Evolutionary conservation across 176 grass and related monocot genomes (phyloP), one percentile per base, ranked within the genome.

Genomic region (Ensete glaucum): DNA sequence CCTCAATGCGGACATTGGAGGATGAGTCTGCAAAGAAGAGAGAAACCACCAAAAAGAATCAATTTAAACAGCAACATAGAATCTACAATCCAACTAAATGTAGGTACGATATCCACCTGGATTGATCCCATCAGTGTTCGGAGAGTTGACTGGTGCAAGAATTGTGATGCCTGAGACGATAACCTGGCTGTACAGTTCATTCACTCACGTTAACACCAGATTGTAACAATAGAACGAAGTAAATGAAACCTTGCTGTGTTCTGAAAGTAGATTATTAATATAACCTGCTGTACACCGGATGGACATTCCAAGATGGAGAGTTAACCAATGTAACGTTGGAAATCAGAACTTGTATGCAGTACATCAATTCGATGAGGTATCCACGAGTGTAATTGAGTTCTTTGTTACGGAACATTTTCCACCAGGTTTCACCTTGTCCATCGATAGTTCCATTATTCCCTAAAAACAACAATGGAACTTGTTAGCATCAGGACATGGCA

Each of bases 91-190:
- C 0, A 67, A 67, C 9, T 17, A 60, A 4, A 60, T 17, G 57
- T 60, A 7, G 57, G 9, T 17, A 60, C 9, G 9, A 17, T 17
- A 82, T 69, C 53, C 83, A 94, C 95, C 95, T 57, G 91, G 90
- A 76, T 99, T 76, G 49, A 99, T 94, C 27, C 95, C 95, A 12
- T 99, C 95, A 0, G 95, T 99, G 77, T 99, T 99, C 0, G 95
- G 52, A 4, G 95, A 99, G 54, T 84, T 0, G 1, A 84, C 5
- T 0, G 95, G 91, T 9, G 95, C 88, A 9, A 91, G 82, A 72
- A 99, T 85, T 34, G 95, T 99, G 52, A 94, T 74, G 1, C 80
- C 82, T 21, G 82, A 87, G 59, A 99, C 82, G 71, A 82, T 81
- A 23, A 99, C 90, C 16, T 99, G 83, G 69, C 95, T 99, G 88